Conservation (phyloP, 352 stramenopile genomes). For the Phytophthora agathidicida region DNA sequence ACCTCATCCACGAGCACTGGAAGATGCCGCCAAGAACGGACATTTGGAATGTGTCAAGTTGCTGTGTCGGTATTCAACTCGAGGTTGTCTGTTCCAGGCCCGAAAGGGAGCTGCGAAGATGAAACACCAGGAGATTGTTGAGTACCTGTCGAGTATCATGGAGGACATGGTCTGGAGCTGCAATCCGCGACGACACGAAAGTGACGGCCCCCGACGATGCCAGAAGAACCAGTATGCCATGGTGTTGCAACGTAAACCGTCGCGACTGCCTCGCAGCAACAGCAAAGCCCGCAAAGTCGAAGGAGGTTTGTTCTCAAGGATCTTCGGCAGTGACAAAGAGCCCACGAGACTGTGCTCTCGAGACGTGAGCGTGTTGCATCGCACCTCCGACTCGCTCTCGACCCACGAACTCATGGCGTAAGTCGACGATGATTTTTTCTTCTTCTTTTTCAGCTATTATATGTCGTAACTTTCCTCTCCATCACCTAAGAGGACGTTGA, state of each 20-base stretch:
- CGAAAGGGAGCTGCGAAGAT: constrained; percentile 38
- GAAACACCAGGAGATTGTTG: constrained; percentile 30
- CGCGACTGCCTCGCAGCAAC: constrained; percentile 14
- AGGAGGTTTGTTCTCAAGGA: constrained; percentile 24
- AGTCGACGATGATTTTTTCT: too few relatives aligned
- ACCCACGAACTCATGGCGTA: constrained; percentile 25
- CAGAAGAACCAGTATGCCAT: constrained; percentile 39
- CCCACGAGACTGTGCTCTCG: constrained; percentile 21
- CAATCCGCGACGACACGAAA: constrained; percentile 31
- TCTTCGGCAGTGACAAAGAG: constrained; percentile 29
- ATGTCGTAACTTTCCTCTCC: background rate
- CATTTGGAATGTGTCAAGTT: constrained; percentile 30
- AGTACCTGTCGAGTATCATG: constrained; percentile 38
- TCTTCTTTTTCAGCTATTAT: background rate
- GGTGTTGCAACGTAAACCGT: constrained; percentile 26
- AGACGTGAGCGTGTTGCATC: constrained; percentile 31
- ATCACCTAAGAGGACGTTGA: background rate
- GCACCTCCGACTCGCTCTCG: constrained; percentile 25
- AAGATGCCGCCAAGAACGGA: constrained; percentile 41
- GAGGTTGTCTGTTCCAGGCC: constrained; percentile 41
- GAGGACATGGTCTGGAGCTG: constrained; percentile 41
- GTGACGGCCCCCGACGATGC: constrained; percentile 30
- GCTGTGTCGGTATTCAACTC: constrained; percentile 30
- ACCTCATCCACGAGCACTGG: constrained; percentile 37
- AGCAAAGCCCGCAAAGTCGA: constrained; percentile 22